Evolutionary conservation across 2,329 filamentous ascomycete genomes (phyloP), one percentile per base, ranked within the genome.

Genomic region (Rutstroemia sydowiana): DNA sequence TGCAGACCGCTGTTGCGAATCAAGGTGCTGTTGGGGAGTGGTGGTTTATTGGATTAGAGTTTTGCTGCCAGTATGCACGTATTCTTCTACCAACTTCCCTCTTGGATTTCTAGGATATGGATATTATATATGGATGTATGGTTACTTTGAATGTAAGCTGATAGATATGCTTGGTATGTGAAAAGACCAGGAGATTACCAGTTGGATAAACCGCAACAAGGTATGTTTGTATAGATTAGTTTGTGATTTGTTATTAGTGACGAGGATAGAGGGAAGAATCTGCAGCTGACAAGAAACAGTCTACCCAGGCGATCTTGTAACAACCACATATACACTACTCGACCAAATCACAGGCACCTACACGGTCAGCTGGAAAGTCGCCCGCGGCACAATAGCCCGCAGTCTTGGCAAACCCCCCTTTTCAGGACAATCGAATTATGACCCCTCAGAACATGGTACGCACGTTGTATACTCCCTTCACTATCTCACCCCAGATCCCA

Each of bases 11-110:
- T 2, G 36, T 48, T 2, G 28, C 26, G 31, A 48, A 48, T 10
- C 34, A 48, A 43, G 46, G 46, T 32, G 9, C 9, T 1, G 30
- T 48, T 18, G 37, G 36, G 30, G 46, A 43, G 14, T 48, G 46
- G 46, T 48, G 20, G 28, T 48, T 31, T 10, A 42, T 48, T 41
- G 46, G 46, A 10, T 34, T 48, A 1, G 37, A 42, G 18, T 48
- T n/a, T n/a, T n/a, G n/a, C n/a, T n/a, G n/a, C n/a, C n/a, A n/a
- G n/a, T n/a, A n/a, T n/a, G n/a, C n/a, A 42, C 32, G 46, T 48
- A 9, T 18, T 26, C 14, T n/a, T 1, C 16, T 7, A n/a, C 10
- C 3, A 8, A 14, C 26, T 42, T 2, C 32, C n/a, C 18, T 3
- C 26, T 21, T 1, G 30, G 31, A 34, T 26, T 43, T 18, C 7